Percentiles rank a stretch among this genome's conserved stretches.
phyloP scores from a whole-genome alignment of 2,329 filamentous ascomycete genomes.

The Diaporthe ilicicola region DNA sequence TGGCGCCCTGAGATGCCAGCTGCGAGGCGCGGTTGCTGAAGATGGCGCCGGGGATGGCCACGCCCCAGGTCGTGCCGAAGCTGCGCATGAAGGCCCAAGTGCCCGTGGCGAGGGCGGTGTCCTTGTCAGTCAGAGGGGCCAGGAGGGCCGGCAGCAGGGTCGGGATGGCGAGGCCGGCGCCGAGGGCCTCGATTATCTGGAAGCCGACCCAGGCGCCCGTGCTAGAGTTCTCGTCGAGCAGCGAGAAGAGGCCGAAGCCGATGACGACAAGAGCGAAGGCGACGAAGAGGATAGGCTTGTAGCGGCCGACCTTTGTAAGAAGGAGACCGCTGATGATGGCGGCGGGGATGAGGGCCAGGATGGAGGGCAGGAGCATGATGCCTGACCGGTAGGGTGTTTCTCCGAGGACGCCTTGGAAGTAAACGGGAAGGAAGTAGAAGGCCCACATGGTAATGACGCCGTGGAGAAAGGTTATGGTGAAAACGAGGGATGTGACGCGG shows the following conservation, averaged over 20 bases:
- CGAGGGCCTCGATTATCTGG: constrained; percentile 50
- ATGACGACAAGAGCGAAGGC: constrained; percentile 43
- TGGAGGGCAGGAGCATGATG: too few relatives aligned
- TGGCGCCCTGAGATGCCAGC: constrained; percentile 19
- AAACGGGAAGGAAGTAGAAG: too few relatives aligned
- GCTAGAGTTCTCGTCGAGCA: constrained; percentile 47
- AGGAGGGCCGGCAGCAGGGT: constrained; percentile 53
- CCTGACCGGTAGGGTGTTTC: too few relatives aligned
- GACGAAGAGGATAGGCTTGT: constrained; percentile 34
- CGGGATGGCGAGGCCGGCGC: constrained; percentile 52
- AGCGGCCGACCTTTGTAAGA: too few relatives aligned
- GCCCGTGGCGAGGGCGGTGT: constrained; percentile 48
- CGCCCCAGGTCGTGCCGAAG: constrained; percentile 57
- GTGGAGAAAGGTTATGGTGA: too few relatives aligned
- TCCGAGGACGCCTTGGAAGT: too few relatives aligned
- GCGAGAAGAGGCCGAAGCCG: constrained; percentile 46
- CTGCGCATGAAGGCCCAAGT: constrained; percentile 56
- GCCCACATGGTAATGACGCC: too few relatives aligned
- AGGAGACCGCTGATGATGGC: too few relatives aligned
- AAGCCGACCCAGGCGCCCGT: constrained; percentile 51
- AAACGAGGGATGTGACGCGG: too few relatives aligned
- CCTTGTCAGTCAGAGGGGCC: constrained; percentile 47
- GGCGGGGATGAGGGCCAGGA: too few relatives aligned
- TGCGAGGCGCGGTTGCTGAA: constrained; percentile 43
- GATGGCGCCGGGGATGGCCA: constrained; percentile 52